Evolutionary conservation across 164 flowering plant genomes (phyloP), one percentile per base, ranked within the genome.

Genomic region (Macadamia tetraphylla): DNA sequence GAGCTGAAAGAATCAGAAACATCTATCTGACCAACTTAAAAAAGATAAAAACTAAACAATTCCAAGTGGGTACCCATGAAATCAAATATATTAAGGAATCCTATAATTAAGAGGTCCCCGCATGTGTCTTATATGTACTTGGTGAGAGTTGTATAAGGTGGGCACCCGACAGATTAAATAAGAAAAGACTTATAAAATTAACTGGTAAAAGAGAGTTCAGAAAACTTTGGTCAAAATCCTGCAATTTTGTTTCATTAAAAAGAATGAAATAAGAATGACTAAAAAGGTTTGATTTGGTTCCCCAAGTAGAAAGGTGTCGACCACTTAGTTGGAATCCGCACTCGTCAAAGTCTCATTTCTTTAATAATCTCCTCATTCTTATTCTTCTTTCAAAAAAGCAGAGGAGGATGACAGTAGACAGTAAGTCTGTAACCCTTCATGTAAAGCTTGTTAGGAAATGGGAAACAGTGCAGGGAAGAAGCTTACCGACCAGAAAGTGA

Each of bases 311-410:
- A 51, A 71, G 58, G 60, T 29, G 63, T 71, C 60, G 74, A 71
- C 74, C 65, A 71, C 29, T 60, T 65, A 65, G 65, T 71, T 44
- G 74, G 69, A 71, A 71, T 32, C 48, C 61, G 35, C 64, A 65
- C 68, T 69, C 60, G 56, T 66, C 63, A 66, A 64, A 70, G 51
- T 46, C 51, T 8, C 13, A 6, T 46, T 46, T 46, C 13, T 46
- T 46, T 11, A 35, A 35, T 14, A n/a, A 17, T n/a, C 15, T 55
- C 23, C 14, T 55, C 15, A 11, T 55, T 55, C 15, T 35, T 35
- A 64, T 30, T 42, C 31, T 68, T n/a, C 11, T 17, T 32, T 44
- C 4, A 63, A 44, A 44, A 62, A 62, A 23, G 46, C 1, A 14
- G 18, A 23, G 46, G 8, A 48, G 17, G 51, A 29, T 51, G 17